Evolutionary conservation across 2,329 filamentous ascomycete species (phyloP).

Genomic region (Aspergillus sp.): DNA sequence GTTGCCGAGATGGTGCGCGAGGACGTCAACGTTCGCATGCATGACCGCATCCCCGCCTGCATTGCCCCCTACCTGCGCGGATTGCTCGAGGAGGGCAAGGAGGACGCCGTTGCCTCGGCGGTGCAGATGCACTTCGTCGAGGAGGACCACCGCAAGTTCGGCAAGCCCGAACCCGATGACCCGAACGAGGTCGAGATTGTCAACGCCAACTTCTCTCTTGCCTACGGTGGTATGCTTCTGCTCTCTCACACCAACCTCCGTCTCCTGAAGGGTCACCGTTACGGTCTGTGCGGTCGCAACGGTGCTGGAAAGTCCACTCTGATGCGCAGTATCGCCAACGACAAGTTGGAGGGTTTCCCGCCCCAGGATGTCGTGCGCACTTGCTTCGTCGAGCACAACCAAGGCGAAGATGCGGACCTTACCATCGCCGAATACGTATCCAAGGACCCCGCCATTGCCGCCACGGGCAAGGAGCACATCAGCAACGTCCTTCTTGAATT

Average conservation of each 20-base stretch:
- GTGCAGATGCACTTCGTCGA: constrained; percentile 77
- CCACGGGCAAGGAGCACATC: constrained; percentile 77
- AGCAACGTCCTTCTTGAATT: constrained; percentile 82
- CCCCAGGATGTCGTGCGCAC: constrained; percentile 88
- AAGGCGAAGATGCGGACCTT: constrained; percentile 94
- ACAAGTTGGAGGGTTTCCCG: constrained; percentile 96
- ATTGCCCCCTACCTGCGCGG: constrained; percentile 74
- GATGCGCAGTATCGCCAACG: constrained; percentile 93
- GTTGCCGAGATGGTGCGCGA: constrained; percentile 82
- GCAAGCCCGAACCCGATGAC: constrained; percentile 80
- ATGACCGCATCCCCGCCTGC: constrained; percentile 67
- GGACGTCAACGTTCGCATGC: constrained; percentile 78
- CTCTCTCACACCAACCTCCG: constrained; percentile 94
- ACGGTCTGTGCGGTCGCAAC: constrained; percentile 94
- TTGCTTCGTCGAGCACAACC: constrained; percentile 98
- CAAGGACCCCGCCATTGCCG: constrained; percentile 82
- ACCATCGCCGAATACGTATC: constrained; percentile 91
- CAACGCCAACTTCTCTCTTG: constrained; percentile 95
- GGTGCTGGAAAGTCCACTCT: constrained; percentile 98
- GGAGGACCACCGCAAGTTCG: constrained; percentile 85
- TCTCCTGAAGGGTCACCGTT: constrained; percentile 92
- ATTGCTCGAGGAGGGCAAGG: constrained; percentile 63
- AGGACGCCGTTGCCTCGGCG: constrained; percentile 66
- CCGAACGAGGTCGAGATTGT: constrained; percentile 95
- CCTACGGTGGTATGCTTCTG: constrained; percentile 95